Conservation (phyloP, 306 rosid species). For the Coriaria nepalensis region DNA sequence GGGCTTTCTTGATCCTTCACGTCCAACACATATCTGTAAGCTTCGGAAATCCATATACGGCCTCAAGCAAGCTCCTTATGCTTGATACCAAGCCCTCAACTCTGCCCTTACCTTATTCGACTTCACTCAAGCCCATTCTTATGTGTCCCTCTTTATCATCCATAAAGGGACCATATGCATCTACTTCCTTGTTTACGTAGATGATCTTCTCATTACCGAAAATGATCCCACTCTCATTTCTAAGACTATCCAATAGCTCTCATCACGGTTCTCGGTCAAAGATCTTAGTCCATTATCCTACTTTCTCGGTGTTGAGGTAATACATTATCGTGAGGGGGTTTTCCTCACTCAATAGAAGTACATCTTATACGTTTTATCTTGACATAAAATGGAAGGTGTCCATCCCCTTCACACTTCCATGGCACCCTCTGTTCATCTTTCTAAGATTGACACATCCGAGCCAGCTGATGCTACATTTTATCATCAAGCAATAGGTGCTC, state of each 20-base stretch:
- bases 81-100: background rate
- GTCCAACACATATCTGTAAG: background rate
- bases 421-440: background rate
- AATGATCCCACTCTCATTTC: background rate
- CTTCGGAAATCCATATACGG: background rate
- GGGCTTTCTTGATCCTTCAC: background rate
- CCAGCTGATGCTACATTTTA: background rate
- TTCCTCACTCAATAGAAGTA: background rate
- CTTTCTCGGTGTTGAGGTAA: background rate
- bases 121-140: background rate
- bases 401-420: background rate
- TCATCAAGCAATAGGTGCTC: no score
- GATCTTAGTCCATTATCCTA: background rate
- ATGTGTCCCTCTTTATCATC: background rate
- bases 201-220: background rate
- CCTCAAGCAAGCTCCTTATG: background rate
- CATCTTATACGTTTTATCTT: background rate
- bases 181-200: no score
- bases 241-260: background rate
- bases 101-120: background rate
- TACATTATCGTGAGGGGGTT: background rate
- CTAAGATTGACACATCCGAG: background rate
- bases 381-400: background rate
- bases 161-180: no score
- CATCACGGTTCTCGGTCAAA: background rate